Conservation (phyloP, 768 basidiomycete genomes). For the Lepiota subincarnata region DNA sequence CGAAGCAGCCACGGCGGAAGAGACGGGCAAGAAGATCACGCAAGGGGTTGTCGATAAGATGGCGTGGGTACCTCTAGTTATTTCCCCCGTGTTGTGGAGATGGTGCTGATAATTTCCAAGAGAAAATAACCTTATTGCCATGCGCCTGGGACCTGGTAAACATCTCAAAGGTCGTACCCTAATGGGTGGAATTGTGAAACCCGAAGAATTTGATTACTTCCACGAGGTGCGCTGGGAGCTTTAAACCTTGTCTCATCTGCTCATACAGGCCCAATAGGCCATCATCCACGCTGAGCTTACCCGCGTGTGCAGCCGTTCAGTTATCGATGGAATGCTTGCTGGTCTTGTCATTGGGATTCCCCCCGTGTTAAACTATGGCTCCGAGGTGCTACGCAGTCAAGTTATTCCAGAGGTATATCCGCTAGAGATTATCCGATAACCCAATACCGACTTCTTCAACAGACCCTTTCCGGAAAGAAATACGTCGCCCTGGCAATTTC, state of each 20-base stretch:
- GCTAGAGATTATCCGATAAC: background rate
- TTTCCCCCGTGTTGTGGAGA: background rate
- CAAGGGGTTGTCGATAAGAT: constrained; percentile 84
- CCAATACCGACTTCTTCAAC: background rate
- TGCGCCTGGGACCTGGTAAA: constrained; percentile 89
- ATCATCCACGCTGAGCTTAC: constrained; percentile 81
- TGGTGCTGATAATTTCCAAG: constrained; percentile 30
- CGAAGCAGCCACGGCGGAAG: constrained; percentile 78
- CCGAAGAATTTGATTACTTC: constrained; percentile 93
- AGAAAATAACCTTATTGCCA: constrained; percentile 74
- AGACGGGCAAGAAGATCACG: constrained; percentile 80
- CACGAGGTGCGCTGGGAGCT: constrained; percentile 59
- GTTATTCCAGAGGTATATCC: constrained; percentile 63
- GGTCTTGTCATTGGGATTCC: constrained; percentile 86
- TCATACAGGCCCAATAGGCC: constrained; percentile 35
- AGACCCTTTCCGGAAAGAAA: constrained; percentile 67
- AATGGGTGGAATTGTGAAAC: constrained; percentile 70
- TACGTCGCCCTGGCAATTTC: constrained; percentile 88
- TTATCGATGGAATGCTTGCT: constrained; percentile 81
- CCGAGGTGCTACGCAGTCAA: constrained; percentile 62
- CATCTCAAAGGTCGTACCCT: constrained; percentile 76
- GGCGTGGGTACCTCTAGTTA: constrained; percentile 44
- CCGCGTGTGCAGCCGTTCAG: constrained; percentile 81
- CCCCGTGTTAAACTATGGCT: constrained; percentile 85
- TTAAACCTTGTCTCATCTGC: background rate